Evolutionary conservation across 306 rosid genomes (phyloP), one percentile per base, ranked within the genome.

Genomic region (Dalbergia cochinchinensis): DNA sequence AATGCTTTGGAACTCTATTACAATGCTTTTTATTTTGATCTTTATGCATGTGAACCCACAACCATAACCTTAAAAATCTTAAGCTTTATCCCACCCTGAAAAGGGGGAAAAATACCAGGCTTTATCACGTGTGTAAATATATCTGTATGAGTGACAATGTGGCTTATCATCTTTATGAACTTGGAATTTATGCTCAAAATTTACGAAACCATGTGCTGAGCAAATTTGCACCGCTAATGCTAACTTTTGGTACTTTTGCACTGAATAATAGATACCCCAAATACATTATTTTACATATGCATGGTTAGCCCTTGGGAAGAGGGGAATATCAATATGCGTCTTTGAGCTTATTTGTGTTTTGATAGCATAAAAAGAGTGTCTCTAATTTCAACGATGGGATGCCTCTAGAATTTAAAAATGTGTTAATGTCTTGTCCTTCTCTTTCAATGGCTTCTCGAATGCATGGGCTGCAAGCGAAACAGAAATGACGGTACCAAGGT

Each of bases 31-130:
- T 39, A 60, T 77, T 77, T 77, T 8, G 66, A 65, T 65, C 53
- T 74, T 79, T 74, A 47, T 39, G 82, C 80, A 86, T 76, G 89
- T 73, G 83, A 85, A 34, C 12, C 34, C 65, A 72, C 64, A 64
- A 19, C 74, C 72, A 20, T 20, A 20, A 20, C 22, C 22, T 20
- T 8, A 57, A 55, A 54, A 71, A 20, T 84, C 73, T 26, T 26
- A 26, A 57, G 26, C 26, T 33, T 15, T n/a, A 37, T 33, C 14
- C 12, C 13, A 8, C 12, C 12, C 50, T 3, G 4, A 44, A 9
- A 44, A 44, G 12, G 12, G 3, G 1, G 3, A 34, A 18, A 34
- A 35, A 33, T 70, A 57, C 71, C 4, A 26, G 31, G 14, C 50
- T 54, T 53, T 54, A 31, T 64, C 61, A 18, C 67, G 26, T 50